Conservation (phyloP, 1,284 basidiomycete species). For the Cronartium quercuum region DNA sequence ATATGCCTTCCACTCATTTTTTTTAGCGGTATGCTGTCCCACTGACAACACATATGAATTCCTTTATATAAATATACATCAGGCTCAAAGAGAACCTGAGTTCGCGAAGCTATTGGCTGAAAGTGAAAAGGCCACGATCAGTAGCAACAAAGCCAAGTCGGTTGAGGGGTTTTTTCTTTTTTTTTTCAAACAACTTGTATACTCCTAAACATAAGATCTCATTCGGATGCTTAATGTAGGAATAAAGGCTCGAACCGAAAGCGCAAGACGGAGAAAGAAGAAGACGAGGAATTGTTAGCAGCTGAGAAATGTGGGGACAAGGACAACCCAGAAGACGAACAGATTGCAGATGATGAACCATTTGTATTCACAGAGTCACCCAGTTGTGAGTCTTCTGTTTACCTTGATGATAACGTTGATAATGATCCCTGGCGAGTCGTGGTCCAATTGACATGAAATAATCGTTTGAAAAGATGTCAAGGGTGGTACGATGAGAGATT, state of each 20-base stretch:
- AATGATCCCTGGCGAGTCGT: not conserved
- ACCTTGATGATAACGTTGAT: not conserved
- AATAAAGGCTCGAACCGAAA: conserved; percentile 64
- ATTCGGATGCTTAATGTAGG: not conserved
- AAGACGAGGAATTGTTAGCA: conserved; percentile 88
- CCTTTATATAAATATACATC: not conserved
- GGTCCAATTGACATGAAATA: not conserved
- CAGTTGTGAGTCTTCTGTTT: conserved; percentile 57
- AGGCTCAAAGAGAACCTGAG: conserved; percentile 76
- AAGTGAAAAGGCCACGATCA: conserved; percentile 60
- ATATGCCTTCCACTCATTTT: conserved; percentile 51
- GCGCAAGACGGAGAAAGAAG: conserved; percentile 94
- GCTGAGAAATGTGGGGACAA: conserved; percentile 51
- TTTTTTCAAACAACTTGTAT: not conserved
- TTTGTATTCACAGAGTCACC: conserved; percentile 89
- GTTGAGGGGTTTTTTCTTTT: not conserved
- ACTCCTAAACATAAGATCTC: too few species aligned
- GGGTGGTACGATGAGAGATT: conserved; percentile 79
- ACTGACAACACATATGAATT: not conserved
- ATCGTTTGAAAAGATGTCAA: conserved; percentile 54
- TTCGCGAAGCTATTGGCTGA: conserved; percentile 80
- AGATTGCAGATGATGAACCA: conserved; percentile 60
- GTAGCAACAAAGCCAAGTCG: conserved; percentile 70
- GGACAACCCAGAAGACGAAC: conserved; percentile 8
- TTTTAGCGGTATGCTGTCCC: not conserved